Conservation (phyloP, 805 yeast species). For the Ogataea haglerorum region DNA sequence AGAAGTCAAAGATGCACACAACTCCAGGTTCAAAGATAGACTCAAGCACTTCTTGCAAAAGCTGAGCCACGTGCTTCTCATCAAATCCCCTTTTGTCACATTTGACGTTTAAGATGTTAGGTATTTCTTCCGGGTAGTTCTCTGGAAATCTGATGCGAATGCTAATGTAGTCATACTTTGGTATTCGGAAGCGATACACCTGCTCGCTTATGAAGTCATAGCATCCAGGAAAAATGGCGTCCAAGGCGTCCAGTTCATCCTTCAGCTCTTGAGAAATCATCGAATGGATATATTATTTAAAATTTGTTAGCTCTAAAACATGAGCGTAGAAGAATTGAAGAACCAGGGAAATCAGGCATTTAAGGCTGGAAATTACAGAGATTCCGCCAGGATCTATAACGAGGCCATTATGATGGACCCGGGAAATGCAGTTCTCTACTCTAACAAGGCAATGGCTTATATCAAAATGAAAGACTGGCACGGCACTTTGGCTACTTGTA, state of each 20-base stretch:
- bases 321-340: conserved; percentile 34
- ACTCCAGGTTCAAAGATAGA: conserved; percentile 54
- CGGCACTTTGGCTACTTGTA: conserved; percentile 48
- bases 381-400: conserved; percentile 53
- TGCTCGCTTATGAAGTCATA: conserved; percentile 38
- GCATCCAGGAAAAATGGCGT: conserved; percentile 80
- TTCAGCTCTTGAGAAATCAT: conserved; percentile 45
- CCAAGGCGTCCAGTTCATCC: conserved; percentile 79
- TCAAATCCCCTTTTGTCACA: conserved; percentile 32
- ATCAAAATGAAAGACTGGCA: conserved; percentile 48
- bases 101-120: conserved; percentile 58
- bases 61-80: conserved; percentile 44
- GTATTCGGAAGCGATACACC: conserved; percentile 47
- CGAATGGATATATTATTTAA: neutral
- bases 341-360: conserved; percentile 54
- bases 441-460: conserved; percentile 70
- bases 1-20: conserved; percentile 78
- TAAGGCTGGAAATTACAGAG: conserved; percentile 38
- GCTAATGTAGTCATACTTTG: conserved; percentile 57
- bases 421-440: conserved; percentile 50
- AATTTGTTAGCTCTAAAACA: neutral
- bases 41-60: conserved; percentile 50
- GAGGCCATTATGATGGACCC: conserved; percentile 53
- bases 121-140: conserved; percentile 63
- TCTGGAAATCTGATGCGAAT: conserved; percentile 72